A percentile compares a stretch with the other conserved stretches of the same genome.
These are phyloP conservation scores for Boletus mariae DNA, from an alignment of 1,284 basidiomycete species.

Conservation along the genomic window DNA sequence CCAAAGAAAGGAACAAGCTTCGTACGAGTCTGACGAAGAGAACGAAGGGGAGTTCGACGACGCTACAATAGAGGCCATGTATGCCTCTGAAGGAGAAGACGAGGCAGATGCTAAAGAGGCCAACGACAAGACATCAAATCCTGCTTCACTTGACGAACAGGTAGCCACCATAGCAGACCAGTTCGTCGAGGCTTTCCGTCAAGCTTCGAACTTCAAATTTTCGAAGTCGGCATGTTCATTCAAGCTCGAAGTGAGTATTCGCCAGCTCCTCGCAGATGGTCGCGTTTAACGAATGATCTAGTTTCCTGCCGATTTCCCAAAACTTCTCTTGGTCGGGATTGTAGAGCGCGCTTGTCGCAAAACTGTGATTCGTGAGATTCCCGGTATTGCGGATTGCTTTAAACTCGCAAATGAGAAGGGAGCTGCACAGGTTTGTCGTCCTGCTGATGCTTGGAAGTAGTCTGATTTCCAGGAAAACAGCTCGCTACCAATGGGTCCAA, in stretches of 20 bases:
- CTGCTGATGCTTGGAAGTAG: neutral
- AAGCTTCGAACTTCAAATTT: conserved; percentile 76
- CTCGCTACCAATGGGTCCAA: conserved; percentile 90
- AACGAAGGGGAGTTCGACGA: conserved; percentile 52
- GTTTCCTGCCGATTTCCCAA: conserved; percentile 75
- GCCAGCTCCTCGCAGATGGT: neutral
- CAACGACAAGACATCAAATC: conserved; percentile 32
- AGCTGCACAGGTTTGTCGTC: conserved; percentile 47
- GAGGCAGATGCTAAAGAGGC: conserved; percentile 33
- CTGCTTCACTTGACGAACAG: conserved; percentile 40
- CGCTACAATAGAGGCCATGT: conserved; percentile 70
- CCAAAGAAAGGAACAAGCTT: conserved; percentile 64
- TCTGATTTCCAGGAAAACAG: conserved; percentile 35
- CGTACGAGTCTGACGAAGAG: conserved; percentile 68
- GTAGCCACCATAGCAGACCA: conserved; percentile 44
- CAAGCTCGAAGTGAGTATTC: conserved; percentile 68
- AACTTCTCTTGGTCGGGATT: conserved; percentile 88
- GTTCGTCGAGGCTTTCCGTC: conserved; percentile 53
- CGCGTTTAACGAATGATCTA: conserved; percentile 26
- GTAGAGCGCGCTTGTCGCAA: conserved; percentile 82
- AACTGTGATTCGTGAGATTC: conserved; percentile 85
- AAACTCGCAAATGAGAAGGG: conserved; percentile 48
- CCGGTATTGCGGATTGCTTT: conserved; percentile 82
- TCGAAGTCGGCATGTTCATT: conserved; percentile 72
- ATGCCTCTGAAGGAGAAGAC: conserved; percentile 46